These are phyloP conservation scores for Ballota nigra DNA, from an alignment of 257 asterid species.

Conservation along the genomic window DNA sequence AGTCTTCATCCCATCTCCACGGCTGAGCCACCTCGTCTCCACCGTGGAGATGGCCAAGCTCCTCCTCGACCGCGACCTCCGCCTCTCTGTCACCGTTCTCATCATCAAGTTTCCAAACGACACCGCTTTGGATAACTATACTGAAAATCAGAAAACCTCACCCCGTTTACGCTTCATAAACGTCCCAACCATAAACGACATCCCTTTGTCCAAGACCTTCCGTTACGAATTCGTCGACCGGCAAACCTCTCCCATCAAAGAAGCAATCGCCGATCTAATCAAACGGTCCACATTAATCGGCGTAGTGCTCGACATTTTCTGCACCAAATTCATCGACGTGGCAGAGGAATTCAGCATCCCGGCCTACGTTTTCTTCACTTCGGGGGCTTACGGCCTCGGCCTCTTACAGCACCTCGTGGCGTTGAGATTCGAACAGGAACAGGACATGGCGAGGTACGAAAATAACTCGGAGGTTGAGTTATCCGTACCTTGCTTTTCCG, in stretches of 20 bases:
- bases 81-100: constrained; percentile 49
- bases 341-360: constrained; percentile 48
- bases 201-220: not conserved
- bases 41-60: constrained; percentile 54
- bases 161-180: constrained; percentile 24
- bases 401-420: not conserved
- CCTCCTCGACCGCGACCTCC: constrained; percentile 38
- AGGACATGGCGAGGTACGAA: constrained; percentile 10
- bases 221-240: constrained; percentile 16
- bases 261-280: constrained; percentile 20
- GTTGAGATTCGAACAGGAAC: not conserved
- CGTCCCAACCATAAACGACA: constrained; percentile 21
- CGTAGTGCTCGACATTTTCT: constrained; percentile 40
- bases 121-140: constrained; percentile 12
- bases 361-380: constrained; percentile 46
- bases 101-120: constrained; percentile 35
- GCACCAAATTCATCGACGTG: constrained; percentile 45
- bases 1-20: constrained; percentile 57
- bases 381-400: not conserved
- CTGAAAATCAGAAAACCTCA: not conserved
- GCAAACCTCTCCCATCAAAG: constrained; percentile 29
- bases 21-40: constrained; percentile 54
- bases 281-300: not conserved
- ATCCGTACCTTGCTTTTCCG: constrained; percentile 19
- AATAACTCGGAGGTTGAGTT: not conserved